These are phyloP conservation scores for Phytopythium oedochilum DNA, from an alignment of 352 stramenopile species.

Conservation along the genomic window DNA sequence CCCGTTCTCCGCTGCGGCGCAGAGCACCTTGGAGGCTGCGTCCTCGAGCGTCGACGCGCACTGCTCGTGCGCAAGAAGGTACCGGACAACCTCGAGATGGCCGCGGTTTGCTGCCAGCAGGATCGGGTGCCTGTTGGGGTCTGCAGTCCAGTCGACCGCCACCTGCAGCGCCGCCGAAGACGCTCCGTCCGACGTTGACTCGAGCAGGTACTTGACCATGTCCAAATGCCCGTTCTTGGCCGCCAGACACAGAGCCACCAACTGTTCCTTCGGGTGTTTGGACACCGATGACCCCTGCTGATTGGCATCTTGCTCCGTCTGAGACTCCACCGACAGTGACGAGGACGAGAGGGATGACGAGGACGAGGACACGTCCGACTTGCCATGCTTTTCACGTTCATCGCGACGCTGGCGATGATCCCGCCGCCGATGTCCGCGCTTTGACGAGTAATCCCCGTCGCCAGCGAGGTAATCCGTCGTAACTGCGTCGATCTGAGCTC, in stretches of 20 bases:
- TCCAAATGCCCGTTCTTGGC: slow-evolving; percentile 49
- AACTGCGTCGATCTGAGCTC: slow-evolving; percentile 53
- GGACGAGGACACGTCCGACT: not conserved
- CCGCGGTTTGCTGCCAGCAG: slow-evolving; percentile 35
- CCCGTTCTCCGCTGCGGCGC: slow-evolving; percentile 36
- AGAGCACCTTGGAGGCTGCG: slow-evolving; percentile 35
- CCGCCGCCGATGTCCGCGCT: slow-evolving; percentile 3
- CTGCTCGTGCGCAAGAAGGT: slow-evolving; percentile 27
- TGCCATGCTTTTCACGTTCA: slow-evolving; percentile 14
- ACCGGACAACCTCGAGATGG: slow-evolving; percentile 42
- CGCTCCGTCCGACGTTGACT: slow-evolving; percentile 1
- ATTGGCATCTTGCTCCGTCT: slow-evolving; percentile 9
- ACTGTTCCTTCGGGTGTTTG: slow-evolving; percentile 22
- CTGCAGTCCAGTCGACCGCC: slow-evolving; percentile 6
- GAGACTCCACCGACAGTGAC: slow-evolving; percentile 14
- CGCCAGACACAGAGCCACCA: slow-evolving; percentile 38
- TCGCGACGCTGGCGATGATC: slow-evolving; percentile 1
- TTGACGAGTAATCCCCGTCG: not conserved
- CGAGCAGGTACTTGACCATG: slow-evolving; percentile 42
- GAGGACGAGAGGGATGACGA: slow-evolving; percentile 6
- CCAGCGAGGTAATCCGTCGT: slow-evolving; percentile 42
- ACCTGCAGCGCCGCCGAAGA: not conserved
- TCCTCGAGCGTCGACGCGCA: slow-evolving; percentile 28
- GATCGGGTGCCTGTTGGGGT: slow-evolving; percentile 30
- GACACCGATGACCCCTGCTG: slow-evolving; percentile 7